Base-by-base conservation (phyloP, 176 grass and related monocot species). In the Poa pratensis region DNA sequence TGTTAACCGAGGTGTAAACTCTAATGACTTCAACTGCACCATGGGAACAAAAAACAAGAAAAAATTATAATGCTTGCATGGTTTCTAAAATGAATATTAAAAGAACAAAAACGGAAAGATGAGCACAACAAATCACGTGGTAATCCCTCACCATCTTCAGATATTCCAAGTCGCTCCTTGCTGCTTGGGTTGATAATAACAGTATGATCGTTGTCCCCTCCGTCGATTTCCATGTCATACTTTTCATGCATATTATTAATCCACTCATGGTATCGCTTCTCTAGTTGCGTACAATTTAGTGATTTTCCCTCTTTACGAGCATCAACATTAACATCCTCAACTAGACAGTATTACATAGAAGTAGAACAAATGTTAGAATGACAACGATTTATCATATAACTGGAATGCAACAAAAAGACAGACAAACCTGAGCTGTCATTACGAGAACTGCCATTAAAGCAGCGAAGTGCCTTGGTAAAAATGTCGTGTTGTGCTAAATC, bases 211-310 rank as follows among this genome's bases (percentile, higher is more conserved):
- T 85, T 51, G 34, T 87, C 69, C 23, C 89, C 89, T 27, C 51
- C 76, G 50, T 91, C 74, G 7, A 91, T 71, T 91, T 91, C 89
- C 73, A 69, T 30, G 43, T 91, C 89, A 91, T 91, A 91, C 16
- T 23, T 57, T 73, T 61, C 85, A 88, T 91, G 89, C 89, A 91
- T 91, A 55, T 71, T 70, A 26, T 23, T 88, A 63, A 91, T 84
- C 89, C 89, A 91, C 28, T 85, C 59, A 2, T 58, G 68, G 51
- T 91, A 91, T 4, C 84, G 68, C 73, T 76, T 88, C 69, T 91
- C 81, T 20, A 91, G 26, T 27, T 88, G 85, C 1, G 26, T 87
- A 15, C n/a, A 22, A 50, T 28, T 84, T 66, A 87, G 58, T 39
- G 18, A 40, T 81, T 30, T 87, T 84, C 81, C 81, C 15, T 54